Percentiles rank a stretch among this genome's conserved stretches.
phyloP scores from a whole-genome alignment of 345 rosid species.

The Abelmoschus esculentus region DNA sequence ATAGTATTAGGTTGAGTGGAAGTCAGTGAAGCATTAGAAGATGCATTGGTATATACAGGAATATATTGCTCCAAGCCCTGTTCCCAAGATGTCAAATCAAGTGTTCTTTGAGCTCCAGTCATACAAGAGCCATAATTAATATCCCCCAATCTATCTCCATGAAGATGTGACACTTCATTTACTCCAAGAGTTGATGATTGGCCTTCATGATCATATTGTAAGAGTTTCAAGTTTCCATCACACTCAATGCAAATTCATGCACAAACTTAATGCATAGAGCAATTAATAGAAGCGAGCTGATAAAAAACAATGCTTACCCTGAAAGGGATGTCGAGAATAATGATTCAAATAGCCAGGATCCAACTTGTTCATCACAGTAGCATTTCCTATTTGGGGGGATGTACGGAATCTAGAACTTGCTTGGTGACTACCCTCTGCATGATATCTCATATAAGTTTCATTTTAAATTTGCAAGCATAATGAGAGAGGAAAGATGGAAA shows the following conservation, averaged over 20 bases:
- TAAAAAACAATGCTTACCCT: slow-evolving; percentile 20
- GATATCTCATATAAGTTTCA: slow-evolving; percentile 18
- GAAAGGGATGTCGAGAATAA: slow-evolving; percentile 22
- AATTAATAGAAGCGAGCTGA: background rate
- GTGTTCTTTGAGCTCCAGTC: slow-evolving; percentile 40
- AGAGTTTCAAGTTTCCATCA: slow-evolving; percentile 16
- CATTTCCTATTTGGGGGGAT: slow-evolving; percentile 33
- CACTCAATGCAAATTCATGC: background rate
- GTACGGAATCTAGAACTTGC: slow-evolving; percentile 33
- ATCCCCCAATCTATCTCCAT: slow-evolving; percentile 25
- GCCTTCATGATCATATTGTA: slow-evolving; percentile 17
- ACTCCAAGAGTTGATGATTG: slow-evolving; percentile 30
- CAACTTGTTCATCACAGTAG: slow-evolving; percentile 21
- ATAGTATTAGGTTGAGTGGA: slow-evolving; percentile 16
- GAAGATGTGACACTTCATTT: slow-evolving; percentile 25
- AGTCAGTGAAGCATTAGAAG: slow-evolving; percentile 29
- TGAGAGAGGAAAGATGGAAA: slow-evolving; percentile 14
- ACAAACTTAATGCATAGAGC: background rate
- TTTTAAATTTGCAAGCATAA: background rate
- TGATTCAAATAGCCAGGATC: slow-evolving; percentile 23
- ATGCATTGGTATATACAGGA: slow-evolving; percentile 25
- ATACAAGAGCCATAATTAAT: slow-evolving; percentile 7
- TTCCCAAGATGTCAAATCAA: slow-evolving; percentile 59
- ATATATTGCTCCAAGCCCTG: slow-evolving; percentile 43
- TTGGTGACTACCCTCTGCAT: slow-evolving; percentile 64